These are phyloP conservation scores for Exserohilum turcica DNA, from an alignment of 2,329 filamentous ascomycete species.

Conservation along the genomic window DNA sequence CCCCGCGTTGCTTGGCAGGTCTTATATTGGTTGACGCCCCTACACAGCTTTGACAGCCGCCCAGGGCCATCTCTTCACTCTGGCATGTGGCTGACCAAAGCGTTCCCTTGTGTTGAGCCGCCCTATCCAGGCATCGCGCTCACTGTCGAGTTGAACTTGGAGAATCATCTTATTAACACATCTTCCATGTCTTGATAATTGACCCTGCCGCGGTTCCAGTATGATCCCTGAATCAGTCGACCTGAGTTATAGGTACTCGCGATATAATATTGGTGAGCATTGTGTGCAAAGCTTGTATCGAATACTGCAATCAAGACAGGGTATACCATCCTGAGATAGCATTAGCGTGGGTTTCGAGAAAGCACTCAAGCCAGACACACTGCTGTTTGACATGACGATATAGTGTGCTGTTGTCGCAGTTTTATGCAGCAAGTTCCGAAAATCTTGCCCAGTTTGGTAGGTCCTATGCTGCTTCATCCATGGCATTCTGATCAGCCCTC, in stretches of 20 bases:
- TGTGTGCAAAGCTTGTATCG: conserved; percentile 27
- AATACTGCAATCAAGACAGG: conserved; percentile 26
- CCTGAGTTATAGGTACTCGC: conserved; percentile 8
- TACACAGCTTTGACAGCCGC: not conserved
- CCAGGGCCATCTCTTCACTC: not conserved
- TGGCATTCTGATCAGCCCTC: conserved; percentile 20
- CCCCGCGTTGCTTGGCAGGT: not conserved
- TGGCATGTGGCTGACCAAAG: not conserved
- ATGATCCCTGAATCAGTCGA: conserved; percentile 14
- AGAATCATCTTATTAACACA: not conserved
- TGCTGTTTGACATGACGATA: conserved; percentile 24
- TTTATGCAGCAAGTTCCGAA: conserved; percentile 26
- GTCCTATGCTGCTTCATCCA: conserved; percentile 17
- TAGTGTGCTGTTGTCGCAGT: conserved; percentile 27
- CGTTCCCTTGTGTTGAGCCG: not conserved
- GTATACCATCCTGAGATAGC: conserved; percentile 14
- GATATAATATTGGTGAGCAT: conserved; percentile 15
- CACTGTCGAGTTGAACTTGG: not conserved
- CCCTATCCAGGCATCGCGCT: not conserved
- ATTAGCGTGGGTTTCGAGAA: not conserved
- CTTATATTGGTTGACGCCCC: not conserved
- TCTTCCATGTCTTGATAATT: not conserved
- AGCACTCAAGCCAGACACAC: not conserved
- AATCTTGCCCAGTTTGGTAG: conserved; percentile 22
- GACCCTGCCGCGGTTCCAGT: conserved; percentile 3